phyloP scores from a whole-genome alignment of 2,329 filamentous ascomycete genomes.

The Chaetomium sp. region DNA sequence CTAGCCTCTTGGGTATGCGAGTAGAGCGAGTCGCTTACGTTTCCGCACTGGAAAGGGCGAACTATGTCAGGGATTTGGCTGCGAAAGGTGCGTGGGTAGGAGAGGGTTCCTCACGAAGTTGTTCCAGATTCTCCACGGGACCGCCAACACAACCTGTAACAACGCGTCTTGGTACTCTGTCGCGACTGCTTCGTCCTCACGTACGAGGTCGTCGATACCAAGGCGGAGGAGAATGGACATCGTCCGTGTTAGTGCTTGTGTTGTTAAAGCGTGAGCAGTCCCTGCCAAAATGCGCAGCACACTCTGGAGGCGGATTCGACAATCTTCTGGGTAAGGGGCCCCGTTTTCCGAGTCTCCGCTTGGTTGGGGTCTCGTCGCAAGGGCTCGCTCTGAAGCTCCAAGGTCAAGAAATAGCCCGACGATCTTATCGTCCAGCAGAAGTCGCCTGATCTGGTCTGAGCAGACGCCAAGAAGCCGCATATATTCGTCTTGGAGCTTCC shows the following conservation, averaged over 20 bases:
- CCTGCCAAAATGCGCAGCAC: slow-evolving; percentile 48
- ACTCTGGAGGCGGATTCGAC: slow-evolving; percentile 50
- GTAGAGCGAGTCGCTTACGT: slow-evolving; percentile 52
- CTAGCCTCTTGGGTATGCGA: slow-evolving; percentile 49
- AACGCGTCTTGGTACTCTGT: slow-evolving; percentile 48
- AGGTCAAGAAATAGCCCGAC: slow-evolving; percentile 59
- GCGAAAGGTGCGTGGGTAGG: neutral
- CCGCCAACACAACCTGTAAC: slow-evolving; percentile 46
- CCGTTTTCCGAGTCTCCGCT: slow-evolving; percentile 32
- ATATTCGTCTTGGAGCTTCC: slow-evolving; percentile 63
- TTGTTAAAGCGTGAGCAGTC: slow-evolving; percentile 43
- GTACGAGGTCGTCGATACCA: slow-evolving; percentile 55
- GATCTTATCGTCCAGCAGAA: slow-evolving; percentile 51
- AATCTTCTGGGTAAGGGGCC: slow-evolving; percentile 38
- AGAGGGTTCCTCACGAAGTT: slow-evolving; percentile 40
- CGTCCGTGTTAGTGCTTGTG: slow-evolving; percentile 44
- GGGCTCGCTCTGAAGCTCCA: slow-evolving; percentile 54
- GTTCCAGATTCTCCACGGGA: slow-evolving; percentile 44
- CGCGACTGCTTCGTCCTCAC: slow-evolving; percentile 47
- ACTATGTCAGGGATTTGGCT: neutral
- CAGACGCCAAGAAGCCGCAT: slow-evolving; percentile 54
- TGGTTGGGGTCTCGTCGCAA: slow-evolving; percentile 34
- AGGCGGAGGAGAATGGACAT: slow-evolving; percentile 56
- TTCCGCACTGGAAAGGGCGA: slow-evolving; percentile 46
- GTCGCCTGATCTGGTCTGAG: slow-evolving; percentile 46